Percentiles rank a stretch among this genome's conserved stretches.
These are phyloP conservation scores for Quercus mongolica DNA, from an alignment of 306 rosid species.

Conservation along the genomic window DNA sequence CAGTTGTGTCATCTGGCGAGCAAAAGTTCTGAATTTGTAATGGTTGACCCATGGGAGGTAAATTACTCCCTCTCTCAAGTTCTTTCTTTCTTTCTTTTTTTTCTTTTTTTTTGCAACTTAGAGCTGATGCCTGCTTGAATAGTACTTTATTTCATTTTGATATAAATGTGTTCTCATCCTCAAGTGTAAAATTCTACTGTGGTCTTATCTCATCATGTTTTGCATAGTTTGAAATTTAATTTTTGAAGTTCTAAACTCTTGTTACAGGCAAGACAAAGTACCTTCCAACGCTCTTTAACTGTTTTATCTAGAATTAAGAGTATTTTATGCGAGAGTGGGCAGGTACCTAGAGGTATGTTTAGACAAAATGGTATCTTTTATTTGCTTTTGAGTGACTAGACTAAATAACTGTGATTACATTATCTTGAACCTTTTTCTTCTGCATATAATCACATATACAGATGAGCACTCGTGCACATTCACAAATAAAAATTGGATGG, in stretches of 20 bases:
- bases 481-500: not conserved
- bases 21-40: conserved; percentile 68
- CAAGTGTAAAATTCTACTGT: not conserved
- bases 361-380: too few species aligned
- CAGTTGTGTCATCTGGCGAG: conserved; percentile 66
- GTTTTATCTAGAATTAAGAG: conserved; percentile 62
- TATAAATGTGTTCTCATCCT: not conserved
- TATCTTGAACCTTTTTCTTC: too few species aligned
- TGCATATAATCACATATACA: not conserved
- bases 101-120: conserved; percentile 4
- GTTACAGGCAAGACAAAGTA: conserved; percentile 69
- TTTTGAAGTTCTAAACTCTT: conserved; percentile 9
- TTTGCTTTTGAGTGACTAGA: too few species aligned
- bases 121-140: not conserved
- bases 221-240: conserved; percentile 9
- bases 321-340: conserved; percentile 31
- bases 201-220: conserved; percentile 9
- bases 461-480: not conserved
- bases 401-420: too few species aligned
- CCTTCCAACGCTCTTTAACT: conserved; percentile 68
- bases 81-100: not conserved
- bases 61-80: not conserved
- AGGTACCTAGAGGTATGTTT: too few species aligned
- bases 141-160: not conserved
- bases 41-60: conserved; percentile 99